These are phyloP conservation scores for Irpex sp. DNA, from an alignment of 1,284 basidiomycete genomes.

Conservation along the genomic window DNA sequence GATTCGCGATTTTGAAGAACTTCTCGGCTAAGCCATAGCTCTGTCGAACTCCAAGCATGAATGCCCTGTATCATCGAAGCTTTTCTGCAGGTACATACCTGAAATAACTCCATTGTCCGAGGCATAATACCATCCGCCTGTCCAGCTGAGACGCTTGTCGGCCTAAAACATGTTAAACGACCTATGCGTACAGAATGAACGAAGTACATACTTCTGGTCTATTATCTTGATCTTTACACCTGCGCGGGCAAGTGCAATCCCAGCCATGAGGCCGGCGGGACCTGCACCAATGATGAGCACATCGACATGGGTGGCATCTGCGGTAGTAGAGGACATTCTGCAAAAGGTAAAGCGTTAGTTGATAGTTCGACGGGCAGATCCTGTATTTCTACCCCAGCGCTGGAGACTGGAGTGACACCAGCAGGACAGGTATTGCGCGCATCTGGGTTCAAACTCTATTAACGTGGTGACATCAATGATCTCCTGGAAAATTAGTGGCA, in stretches of 20 bases:
- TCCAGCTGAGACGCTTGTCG: slow-evolving; percentile 56
- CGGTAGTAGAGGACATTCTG: background rate
- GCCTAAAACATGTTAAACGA: slow-evolving; percentile 31
- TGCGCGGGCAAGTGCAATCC: slow-evolving; percentile 56
- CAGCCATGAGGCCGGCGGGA: slow-evolving; percentile 60
- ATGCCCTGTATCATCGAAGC: background rate
- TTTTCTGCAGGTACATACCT: slow-evolving; percentile 35
- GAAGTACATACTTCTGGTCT: slow-evolving; percentile 52
- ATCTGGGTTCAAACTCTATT: too few relatives aligned
- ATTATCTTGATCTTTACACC: slow-evolving; percentile 63
- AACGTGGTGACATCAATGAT: too few relatives aligned
- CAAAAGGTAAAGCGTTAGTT: background rate
- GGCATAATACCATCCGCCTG: slow-evolving; percentile 80
- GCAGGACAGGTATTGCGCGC: too few relatives aligned
- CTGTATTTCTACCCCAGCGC: background rate
- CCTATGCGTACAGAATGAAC: background rate
- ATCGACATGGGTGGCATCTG: slow-evolving; percentile 26
- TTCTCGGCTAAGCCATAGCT: slow-evolving; percentile 72
- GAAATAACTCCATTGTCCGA: slow-evolving; percentile 72
- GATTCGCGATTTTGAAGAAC: slow-evolving; percentile 58
- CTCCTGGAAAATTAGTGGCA: too few relatives aligned
- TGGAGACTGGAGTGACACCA: too few relatives aligned
- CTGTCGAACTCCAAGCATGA: slow-evolving; percentile 29
- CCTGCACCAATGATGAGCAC: slow-evolving; percentile 56
- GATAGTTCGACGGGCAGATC: background rate